Percentiles rank a stretch among this genome's conserved stretches.
phyloP scores from a whole-genome alignment of 768 basidiomycete species.

The Rubroboletus satanas region DNA sequence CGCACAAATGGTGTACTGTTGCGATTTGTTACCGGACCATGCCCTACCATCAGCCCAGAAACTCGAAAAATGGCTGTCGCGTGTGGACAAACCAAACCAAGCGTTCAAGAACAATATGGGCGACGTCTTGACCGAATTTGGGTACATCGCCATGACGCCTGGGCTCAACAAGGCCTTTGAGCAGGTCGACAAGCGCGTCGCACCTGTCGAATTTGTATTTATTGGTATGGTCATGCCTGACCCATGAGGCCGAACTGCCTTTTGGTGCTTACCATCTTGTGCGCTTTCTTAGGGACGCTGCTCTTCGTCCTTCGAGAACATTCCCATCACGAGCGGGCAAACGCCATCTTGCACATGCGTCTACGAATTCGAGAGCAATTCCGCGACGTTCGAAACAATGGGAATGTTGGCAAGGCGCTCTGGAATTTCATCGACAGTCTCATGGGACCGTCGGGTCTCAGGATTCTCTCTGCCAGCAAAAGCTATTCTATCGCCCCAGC shows the following conservation, averaged over 20 bases:
- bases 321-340: constrained; percentile 45
- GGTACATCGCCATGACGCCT: constrained; percentile 44
- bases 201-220: constrained; percentile 77
- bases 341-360: constrained; percentile 57
- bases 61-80: constrained; percentile 46
- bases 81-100: constrained; percentile 36
- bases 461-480: constrained; percentile 28
- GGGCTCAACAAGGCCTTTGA: constrained; percentile 47
- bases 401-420: constrained; percentile 47
- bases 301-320: constrained; percentile 50
- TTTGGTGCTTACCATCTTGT: not conserved
- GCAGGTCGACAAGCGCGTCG: constrained; percentile 54
- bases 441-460: constrained; percentile 31
- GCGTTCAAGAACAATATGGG: constrained; percentile 54
- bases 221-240: constrained; percentile 48
- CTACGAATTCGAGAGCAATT: constrained; percentile 49
- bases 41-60: constrained; percentile 51
- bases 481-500: not conserved
- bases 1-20: constrained; percentile 66
- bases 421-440: constrained; percentile 54
- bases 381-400: constrained; percentile 65
- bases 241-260: not conserved
- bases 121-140: constrained; percentile 50
- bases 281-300: constrained; percentile 52
- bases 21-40: constrained; percentile 47